A percentile compares a stretch with the other conserved stretches of the same genome.
phyloP scores from a whole-genome alignment of 192 early-diverging fungal species.

The Mortierella hygrophila region DNA sequence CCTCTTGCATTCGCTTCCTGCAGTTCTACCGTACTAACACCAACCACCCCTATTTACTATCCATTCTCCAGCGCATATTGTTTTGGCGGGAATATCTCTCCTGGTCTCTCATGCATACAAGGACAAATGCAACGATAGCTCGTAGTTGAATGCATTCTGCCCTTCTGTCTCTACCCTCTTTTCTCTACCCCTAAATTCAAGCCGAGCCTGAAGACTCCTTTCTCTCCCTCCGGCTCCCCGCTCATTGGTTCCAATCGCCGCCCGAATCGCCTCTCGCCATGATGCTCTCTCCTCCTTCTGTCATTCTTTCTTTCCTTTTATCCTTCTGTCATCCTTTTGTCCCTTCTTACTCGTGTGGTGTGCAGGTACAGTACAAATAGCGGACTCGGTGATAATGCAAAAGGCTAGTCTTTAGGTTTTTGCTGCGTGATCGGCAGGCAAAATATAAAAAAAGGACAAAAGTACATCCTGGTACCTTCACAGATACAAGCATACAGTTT shows the following conservation, averaged over 20 bases:
- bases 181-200: neutral
- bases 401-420: neutral
- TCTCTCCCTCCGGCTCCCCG: neutral
- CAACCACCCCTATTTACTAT: neutral
- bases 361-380: no score
- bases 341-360: neutral
- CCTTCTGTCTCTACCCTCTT: neutral
- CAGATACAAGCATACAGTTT: neutral
- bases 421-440: neutral
- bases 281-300: neutral
- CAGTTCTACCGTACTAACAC: no score
- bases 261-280: neutral
- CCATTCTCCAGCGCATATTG: neutral
- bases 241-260: neutral
- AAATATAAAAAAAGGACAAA: neutral
- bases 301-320: neutral
- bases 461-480: neutral
- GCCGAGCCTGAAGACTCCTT: neutral
- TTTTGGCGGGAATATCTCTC: neutral
- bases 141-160: neutral
- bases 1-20: neutral
- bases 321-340: no score
- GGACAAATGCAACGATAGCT: no score
- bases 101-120: neutral
- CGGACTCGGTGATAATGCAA: conserved; percentile 1